Evolutionary conservation across 1,139 yeast genomes (phyloP).

Genomic region (Diutina pseudorugosa): DNA sequence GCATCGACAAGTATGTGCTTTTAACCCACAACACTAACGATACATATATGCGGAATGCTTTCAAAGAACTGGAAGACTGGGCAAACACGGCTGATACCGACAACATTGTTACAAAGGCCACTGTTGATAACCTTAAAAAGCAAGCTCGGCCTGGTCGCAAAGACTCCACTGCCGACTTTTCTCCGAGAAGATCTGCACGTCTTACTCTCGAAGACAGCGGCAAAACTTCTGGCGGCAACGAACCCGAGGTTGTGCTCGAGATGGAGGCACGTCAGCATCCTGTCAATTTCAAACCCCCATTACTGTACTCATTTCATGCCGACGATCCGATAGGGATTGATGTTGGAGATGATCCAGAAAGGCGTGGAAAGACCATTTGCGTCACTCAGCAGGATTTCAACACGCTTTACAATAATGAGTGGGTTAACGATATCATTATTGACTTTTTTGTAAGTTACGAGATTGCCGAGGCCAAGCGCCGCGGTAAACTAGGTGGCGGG

Average conservation of each 20-base stretch:
- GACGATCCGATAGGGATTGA: not conserved
- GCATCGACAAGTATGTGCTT: not conserved
- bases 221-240: not conserved
- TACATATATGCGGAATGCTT: not conserved
- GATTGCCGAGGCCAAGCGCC: constrained; percentile 26
- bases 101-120: not conserved
- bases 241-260: not conserved
- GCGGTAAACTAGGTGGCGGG: constrained; percentile 11
- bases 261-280: not conserved
- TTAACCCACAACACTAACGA: not conserved
- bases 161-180: not conserved
- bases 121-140: not conserved
- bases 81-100: not conserved
- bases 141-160: not conserved
- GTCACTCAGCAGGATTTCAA: constrained; percentile 51
- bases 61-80: not conserved
- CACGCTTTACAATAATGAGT: constrained; percentile 55
- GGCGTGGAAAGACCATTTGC: constrained; percentile 23
- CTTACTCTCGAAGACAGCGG: not conserved
- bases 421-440: constrained; percentile 67
- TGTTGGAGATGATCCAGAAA: not conserved
- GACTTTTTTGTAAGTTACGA: constrained; percentile 60
- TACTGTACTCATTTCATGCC: not conserved
- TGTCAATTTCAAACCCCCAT: not conserved
- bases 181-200: not conserved